A percentile compares a stretch with the other conserved stretches of the same genome.
Conservation (phyloP, 805 yeast genomes). For the Metschnikowia peoriensis region DNA sequence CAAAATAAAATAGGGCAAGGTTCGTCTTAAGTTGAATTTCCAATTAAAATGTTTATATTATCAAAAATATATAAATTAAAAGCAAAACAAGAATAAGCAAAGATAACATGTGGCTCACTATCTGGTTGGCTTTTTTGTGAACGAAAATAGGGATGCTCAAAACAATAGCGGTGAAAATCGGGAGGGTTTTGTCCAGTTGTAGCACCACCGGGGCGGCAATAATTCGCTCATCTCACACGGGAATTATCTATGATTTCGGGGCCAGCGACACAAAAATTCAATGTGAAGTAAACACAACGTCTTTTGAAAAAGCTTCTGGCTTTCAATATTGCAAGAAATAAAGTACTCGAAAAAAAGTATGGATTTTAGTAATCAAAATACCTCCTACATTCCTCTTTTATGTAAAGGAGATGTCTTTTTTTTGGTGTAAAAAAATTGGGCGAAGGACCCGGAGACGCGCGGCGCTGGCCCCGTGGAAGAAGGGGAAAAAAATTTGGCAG, state of each 20-base stretch:
- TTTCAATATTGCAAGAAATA: too few species aligned
- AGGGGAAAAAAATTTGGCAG: conserved; percentile 1
- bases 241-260: background rate
- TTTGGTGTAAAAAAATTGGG: background rate
- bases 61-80: too few species aligned
- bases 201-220: background rate
- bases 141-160: background rate
- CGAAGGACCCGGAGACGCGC: conserved; percentile 1
- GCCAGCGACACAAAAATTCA: background rate
- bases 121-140: too few species aligned
- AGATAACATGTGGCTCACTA: too few species aligned
- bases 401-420: background rate
- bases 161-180: background rate
- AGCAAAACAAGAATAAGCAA: too few species aligned
- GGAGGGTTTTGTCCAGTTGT: background rate
- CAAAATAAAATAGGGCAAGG: background rate
- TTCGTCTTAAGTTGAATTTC: too few species aligned
- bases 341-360: too few species aligned
- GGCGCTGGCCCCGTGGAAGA: conserved; percentile 7
- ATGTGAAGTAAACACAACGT: too few species aligned
- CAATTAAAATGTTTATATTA: too few species aligned
- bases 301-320: too few species aligned
- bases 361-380: too few species aligned
- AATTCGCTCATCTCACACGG: background rate
- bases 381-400: background rate